These are phyloP conservation scores for Macadamia tetraphylla DNA, from an alignment of 164 flowering plant species.

Conservation along the genomic window DNA sequence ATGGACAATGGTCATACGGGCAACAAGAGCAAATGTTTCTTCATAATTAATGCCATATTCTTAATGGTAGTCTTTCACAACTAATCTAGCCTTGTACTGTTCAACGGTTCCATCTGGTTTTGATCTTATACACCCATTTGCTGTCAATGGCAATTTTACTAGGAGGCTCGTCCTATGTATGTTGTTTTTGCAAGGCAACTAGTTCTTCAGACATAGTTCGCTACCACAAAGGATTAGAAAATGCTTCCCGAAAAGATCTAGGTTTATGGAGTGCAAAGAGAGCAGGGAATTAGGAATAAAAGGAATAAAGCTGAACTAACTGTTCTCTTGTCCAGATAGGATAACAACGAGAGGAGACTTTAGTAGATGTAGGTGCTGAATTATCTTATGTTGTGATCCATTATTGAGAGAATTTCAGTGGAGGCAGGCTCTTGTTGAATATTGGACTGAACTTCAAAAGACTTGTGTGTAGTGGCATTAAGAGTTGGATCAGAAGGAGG, in stretches of 20 bases:
- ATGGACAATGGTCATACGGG: background rate
- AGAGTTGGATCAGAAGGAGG: background rate
- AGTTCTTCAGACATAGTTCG: background rate
- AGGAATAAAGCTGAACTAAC: background rate
- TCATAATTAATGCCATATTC: background rate
- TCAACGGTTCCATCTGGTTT: background rate
- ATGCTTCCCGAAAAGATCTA: background rate
- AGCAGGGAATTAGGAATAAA: background rate
- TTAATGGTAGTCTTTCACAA: background rate
- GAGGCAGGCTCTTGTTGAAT: too few species aligned
- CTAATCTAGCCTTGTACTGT: background rate
- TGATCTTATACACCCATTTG: background rate
- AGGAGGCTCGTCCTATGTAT: background rate
- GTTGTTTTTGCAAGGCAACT: background rate
- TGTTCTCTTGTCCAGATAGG: background rate
- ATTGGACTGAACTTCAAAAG: background rate
- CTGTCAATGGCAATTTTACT: background rate
- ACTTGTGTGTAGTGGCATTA: background rate
- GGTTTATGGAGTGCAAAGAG: background rate
- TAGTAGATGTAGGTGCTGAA: background rate
- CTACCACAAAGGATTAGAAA: background rate
- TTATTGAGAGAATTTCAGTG: too few species aligned
- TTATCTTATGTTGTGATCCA: too few species aligned
- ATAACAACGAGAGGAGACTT: background rate
- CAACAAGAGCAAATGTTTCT: background rate